A percentile compares a stretch with the other conserved stretches of the same genome.
Evolutionary conservation across 208 protist species (phyloP).

Genomic region (Crithidia bombi): DNA sequence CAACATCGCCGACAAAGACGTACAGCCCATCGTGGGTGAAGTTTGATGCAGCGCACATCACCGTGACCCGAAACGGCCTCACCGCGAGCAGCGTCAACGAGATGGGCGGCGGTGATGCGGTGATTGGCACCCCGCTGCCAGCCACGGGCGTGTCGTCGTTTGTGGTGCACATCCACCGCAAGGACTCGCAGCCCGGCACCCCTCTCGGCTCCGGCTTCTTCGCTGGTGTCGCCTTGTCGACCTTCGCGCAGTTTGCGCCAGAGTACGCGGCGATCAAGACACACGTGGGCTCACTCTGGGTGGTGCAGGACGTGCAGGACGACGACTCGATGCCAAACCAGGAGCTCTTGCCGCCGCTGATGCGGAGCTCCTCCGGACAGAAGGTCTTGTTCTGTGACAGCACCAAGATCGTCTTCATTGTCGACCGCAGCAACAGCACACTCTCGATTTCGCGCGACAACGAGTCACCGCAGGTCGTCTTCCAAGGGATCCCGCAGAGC

Average conservation of each 20-base stretch:
- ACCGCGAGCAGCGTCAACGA: slow-evolving; percentile 69
- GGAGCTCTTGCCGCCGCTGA: slow-evolving; percentile 57
- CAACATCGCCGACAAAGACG: slow-evolving; percentile 21
- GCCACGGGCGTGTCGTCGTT: slow-evolving; percentile 74
- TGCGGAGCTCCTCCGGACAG: slow-evolving; percentile 18
- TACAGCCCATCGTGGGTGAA: slow-evolving; percentile 71
- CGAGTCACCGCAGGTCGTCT: slow-evolving; percentile 78
- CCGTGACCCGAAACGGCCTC: slow-evolving; percentile 57
- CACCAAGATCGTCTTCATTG: slow-evolving; percentile 84
- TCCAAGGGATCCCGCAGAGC: slow-evolving; percentile 69
- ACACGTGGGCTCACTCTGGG: slow-evolving; percentile 60
- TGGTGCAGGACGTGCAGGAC: slow-evolving; percentile 91
- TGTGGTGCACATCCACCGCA: slow-evolving; percentile 73
- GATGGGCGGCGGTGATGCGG: slow-evolving; percentile 60
- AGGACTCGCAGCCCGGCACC: slow-evolving; percentile 51
- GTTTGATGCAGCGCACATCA: slow-evolving; percentile 59
- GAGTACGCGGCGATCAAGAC: slow-evolving; percentile 68
- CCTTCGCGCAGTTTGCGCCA: slow-evolving; percentile 53
- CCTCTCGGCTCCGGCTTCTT: slow-evolving; percentile 89
- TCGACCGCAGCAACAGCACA: slow-evolving; percentile 73
- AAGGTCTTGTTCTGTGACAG: slow-evolving; percentile 69
- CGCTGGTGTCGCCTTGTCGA: slow-evolving; percentile 70
- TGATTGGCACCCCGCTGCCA: slow-evolving; percentile 76
- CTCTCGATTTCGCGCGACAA: slow-evolving; percentile 78
- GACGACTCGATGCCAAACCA: slow-evolving; percentile 83